These are phyloP conservation scores for Ogataea paradorogensis DNA, from an alignment of 805 yeast genomes.

Conservation along the genomic window DNA sequence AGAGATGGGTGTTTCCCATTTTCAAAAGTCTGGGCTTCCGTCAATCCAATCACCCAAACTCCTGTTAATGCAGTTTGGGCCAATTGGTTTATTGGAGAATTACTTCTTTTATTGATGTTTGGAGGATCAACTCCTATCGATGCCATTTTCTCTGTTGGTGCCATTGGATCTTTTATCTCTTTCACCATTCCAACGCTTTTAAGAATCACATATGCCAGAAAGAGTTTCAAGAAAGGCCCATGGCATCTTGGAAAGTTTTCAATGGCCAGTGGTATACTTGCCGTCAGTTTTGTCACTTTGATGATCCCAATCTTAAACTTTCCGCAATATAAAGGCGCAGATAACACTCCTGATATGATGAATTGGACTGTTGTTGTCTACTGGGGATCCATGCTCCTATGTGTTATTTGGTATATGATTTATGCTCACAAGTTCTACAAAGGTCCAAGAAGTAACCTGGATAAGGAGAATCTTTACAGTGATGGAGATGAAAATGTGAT, in stretches of 20 bases:
- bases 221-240: conserved; percentile 58
- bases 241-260: conserved; percentile 57
- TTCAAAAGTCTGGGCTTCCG: conserved; percentile 48
- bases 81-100: conserved; percentile 51
- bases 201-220: conserved; percentile 51
- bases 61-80: conserved; percentile 64
- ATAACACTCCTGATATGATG: conserved; percentile 41
- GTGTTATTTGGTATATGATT: conserved; percentile 44
- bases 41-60: conserved; percentile 50
- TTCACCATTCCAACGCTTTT: conserved; percentile 59
- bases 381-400: conserved; percentile 54
- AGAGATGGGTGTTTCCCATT: conserved; percentile 67
- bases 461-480: conserved; percentile 32
- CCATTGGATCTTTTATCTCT: conserved; percentile 63
- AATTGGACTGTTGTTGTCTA: conserved; percentile 63
- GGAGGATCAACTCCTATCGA: conserved; percentile 63
- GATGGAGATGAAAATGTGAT: conserved; percentile 24
- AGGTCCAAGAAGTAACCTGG: conserved; percentile 58
- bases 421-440: conserved; percentile 57
- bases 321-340: conserved; percentile 44
- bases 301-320: conserved; percentile 61
- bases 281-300: conserved; percentile 46
- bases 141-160: conserved; percentile 71
- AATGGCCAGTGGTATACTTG: conserved; percentile 42
- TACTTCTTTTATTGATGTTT: conserved; percentile 54